Conservation (phyloP, 148 eudicot genomes). For the Salicornia ramosissima region DNA sequence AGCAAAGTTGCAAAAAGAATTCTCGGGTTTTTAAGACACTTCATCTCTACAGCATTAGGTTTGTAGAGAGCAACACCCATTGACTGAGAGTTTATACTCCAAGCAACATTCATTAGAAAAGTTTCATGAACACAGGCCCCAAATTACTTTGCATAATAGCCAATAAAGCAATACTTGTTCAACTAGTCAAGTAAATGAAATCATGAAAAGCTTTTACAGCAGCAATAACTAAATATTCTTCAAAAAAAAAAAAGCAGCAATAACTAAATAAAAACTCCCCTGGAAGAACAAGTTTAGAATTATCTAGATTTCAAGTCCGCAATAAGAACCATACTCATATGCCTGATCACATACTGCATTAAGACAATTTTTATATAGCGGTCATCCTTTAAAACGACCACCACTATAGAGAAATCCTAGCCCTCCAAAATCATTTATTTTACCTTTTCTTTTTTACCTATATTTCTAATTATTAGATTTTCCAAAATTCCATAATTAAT, state of each 20-base stretch:
- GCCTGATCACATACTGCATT: too few species aligned
- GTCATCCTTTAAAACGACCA: too few species aligned
- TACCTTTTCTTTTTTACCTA: too few species aligned
- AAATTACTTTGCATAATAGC: not conserved
- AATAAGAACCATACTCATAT: not conserved
- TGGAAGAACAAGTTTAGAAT: not conserved
- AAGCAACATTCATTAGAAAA: not conserved
- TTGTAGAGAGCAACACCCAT: not conserved
- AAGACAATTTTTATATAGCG: too few species aligned
- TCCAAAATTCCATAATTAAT: too few species aligned
- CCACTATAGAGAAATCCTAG: too few species aligned
- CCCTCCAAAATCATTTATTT: too few species aligned
- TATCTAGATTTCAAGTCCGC: too few species aligned
- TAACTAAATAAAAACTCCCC: not conserved
- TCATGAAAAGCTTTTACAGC: not conserved
- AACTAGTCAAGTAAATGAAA: not conserved
- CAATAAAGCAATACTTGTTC: not conserved
- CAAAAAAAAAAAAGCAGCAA: too few species aligned
- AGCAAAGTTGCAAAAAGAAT: not conserved
- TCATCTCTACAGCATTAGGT: not conserved
- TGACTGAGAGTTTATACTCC: too few species aligned
- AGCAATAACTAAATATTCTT: not conserved
- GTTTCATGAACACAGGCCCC: not conserved
- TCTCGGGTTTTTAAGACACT: not conserved
- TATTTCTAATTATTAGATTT: too few species aligned